Conservation (phyloP, 177 flowering plant genomes). For the Telopea speciosissima region DNA sequence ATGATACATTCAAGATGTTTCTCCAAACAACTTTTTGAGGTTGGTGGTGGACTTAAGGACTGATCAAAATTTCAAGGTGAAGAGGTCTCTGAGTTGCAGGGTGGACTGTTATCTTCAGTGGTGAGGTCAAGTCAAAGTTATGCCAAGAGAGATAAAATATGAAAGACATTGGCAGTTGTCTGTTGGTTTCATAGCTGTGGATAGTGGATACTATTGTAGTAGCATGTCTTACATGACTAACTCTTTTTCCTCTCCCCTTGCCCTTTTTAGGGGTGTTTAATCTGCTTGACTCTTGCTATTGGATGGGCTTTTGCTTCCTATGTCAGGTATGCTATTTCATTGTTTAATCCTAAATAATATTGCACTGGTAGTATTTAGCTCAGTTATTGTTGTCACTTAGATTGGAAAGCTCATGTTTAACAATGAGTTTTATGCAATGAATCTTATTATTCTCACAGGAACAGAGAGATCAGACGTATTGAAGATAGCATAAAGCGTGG, state of each 20-base stretch:
- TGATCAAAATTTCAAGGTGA: background rate
- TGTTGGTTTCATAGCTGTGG: background rate
- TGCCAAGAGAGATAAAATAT: background rate
- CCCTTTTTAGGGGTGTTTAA: constrained; percentile 65
- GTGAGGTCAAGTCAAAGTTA: background rate
- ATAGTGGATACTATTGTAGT: background rate
- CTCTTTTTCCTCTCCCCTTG: background rate
- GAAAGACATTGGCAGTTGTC: background rate
- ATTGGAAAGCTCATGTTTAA: background rate
- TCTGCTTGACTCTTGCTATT: constrained; percentile 78
- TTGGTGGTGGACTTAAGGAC: background rate
- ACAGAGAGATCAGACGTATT: constrained; percentile 59
- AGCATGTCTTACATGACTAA: constrained; percentile 6
- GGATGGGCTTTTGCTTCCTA: constrained; percentile 88
- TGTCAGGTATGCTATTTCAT: constrained; percentile 60
- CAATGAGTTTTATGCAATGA: constrained; percentile 2
- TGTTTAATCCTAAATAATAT: background rate
- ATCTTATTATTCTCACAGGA: constrained; percentile 36
- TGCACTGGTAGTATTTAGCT: background rate
- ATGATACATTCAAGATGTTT: background rate
- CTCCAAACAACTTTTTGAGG: background rate
- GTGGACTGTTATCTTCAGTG: background rate
- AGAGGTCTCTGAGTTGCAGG: background rate
- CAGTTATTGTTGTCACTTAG: background rate
- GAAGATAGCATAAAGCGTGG: constrained; percentile 45